Evolutionary conservation across 2,329 filamentous ascomycete species (phyloP), one percentile per base, ranked within the genome.

Genomic region (Nakataea oryzae): DNA sequence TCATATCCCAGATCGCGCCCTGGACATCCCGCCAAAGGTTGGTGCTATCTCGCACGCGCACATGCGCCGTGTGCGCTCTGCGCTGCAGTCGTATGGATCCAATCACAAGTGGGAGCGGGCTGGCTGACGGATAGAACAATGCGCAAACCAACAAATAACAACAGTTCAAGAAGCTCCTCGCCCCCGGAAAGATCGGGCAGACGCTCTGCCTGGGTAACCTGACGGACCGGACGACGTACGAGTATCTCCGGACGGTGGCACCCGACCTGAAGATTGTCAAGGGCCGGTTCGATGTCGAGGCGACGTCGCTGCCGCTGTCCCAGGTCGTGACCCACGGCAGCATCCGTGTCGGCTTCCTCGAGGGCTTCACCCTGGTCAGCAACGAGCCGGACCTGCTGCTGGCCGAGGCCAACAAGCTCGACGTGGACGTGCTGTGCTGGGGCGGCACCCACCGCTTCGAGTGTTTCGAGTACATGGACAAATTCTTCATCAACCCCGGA

Each of bases 21-120:
- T 95, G 66, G 92, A 96, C 75, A 93, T 96, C 70, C 92, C 92
- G 64, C 82, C 88, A 74, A 96, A 96, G 86, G 91, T 92, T 81
- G 67, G 66, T 47, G 62, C 57, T 61, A 54, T 41, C 21, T 57
- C 24, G 34, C 50, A 26, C 41, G 57, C 47, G 24, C n/a, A 57
- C 59, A 47, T 28, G 21, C 59, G 7, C 55, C 65, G 61, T 32
- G 11, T 13, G 28, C 9, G 32, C 58, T n/a, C 27, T 27, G 41
- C 58, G 21, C 24, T 29, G 24, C 4, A 29, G 26, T 54, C 26
- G 17, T 34, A 21, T 26, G 26, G 21, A 14, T 6, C 9, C n/a
- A 21, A 21, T 27, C 27, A 21, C 47, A 29, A 55, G 2, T 30
- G 57, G 41, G 3, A 34, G 14, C 13, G 13, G 28, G 34, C n/a